Percentiles rank a stretch among this genome's conserved stretches.
phyloP scores from a whole-genome alignment of 1,139 yeast genomes.

The Taiozyma onychis region DNA sequence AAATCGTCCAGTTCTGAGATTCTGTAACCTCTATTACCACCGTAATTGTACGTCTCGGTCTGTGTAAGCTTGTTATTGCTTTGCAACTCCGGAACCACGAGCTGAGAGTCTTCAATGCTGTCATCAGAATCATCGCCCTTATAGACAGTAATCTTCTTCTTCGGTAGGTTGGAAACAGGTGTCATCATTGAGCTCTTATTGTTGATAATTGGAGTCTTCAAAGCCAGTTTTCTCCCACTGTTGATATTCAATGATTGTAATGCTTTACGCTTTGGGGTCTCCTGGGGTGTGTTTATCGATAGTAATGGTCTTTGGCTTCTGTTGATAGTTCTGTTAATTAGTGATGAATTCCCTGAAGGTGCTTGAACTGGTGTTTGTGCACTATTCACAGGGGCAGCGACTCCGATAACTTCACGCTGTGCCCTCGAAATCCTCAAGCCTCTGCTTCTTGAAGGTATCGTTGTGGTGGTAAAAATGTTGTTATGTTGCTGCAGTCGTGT shows the following conservation, averaged over 20 bases:
- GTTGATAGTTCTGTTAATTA: neutral
- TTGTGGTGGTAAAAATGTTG: neutral
- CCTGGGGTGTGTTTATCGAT: neutral
- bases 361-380: neutral
- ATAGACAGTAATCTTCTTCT: neutral
- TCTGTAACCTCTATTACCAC: constrained; percentile 1
- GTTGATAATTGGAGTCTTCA: neutral
- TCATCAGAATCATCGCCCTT: neutral
- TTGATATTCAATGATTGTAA: neutral
- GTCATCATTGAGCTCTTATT: neutral
- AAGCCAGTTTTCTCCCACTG: neutral
- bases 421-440: neutral
- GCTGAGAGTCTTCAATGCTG: constrained; percentile 1
- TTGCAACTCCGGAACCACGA: neutral
- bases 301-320: neutral
- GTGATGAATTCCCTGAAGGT: neutral
- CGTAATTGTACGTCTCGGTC: constrained; percentile 17
- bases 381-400: neutral
- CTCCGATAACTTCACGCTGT: neutral
- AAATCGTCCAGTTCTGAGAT: neutral
- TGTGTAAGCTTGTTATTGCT: constrained; percentile 9
- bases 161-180: neutral
- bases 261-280: neutral
- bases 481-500: neutral
- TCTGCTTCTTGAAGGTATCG: neutral